These are phyloP conservation scores for Chrysosporium keratinophilum DNA, from an alignment of 2,329 filamentous ascomycete genomes.

Conservation along the genomic window DNA sequence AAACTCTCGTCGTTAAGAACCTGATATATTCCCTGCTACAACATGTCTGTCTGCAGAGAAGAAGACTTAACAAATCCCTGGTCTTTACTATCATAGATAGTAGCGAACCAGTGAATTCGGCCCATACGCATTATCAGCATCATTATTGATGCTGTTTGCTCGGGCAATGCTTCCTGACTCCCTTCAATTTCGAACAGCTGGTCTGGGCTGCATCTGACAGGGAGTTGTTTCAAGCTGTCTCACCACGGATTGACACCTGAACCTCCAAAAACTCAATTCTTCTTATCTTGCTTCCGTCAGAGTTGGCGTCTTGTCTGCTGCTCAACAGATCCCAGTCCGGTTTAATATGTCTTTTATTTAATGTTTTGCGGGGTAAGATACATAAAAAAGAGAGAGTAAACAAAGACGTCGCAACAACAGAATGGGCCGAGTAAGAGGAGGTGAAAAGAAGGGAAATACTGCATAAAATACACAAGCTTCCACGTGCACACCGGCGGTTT, in stretches of 20 bases:
- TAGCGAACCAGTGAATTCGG: no score
- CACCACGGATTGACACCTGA: neutral
- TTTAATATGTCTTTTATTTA: no score
- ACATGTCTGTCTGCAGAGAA: neutral
- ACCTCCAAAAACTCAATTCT: neutral
- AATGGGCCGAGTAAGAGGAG: no score
- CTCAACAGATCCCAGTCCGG: no score
- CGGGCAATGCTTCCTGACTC: neutral
- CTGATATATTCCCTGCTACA: neutral
- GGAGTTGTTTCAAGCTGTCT: constrained; percentile 6
- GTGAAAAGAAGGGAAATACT: no score
- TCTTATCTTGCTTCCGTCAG: neutral
- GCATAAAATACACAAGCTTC: no score
- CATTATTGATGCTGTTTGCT: neutral
- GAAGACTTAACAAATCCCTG: neutral
- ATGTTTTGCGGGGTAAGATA: no score
- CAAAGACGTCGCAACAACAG: no score
- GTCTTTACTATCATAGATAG: no score
- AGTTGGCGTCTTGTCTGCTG: no score
- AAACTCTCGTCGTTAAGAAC: neutral
- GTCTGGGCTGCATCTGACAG: constrained; percentile 1
- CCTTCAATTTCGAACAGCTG: neutral
- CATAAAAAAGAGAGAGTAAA: no score
- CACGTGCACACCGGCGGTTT: no score
- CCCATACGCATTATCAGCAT: neutral